Conservation (phyloP, 2,329 filamentous ascomycete genomes). For the Colletotrichum filicis region DNA sequence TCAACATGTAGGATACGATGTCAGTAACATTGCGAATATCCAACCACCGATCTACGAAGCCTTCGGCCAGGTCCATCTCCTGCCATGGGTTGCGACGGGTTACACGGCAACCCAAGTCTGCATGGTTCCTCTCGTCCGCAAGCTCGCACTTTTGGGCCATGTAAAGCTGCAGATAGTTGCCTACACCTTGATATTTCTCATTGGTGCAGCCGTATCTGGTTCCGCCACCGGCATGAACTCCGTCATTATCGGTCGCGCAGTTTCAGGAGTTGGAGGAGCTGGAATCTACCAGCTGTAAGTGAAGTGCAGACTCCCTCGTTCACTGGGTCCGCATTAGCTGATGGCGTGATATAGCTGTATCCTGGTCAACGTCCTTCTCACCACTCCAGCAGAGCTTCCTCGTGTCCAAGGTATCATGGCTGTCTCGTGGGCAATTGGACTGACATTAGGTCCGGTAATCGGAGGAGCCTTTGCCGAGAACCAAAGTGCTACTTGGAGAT, state of each 20-base stretch:
- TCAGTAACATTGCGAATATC: constrained; percentile 62
- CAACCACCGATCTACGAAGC: constrained; percentile 68
- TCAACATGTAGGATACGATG: constrained; percentile 48
- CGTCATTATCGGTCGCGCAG: constrained; percentile 45
- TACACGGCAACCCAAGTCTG: constrained; percentile 48
- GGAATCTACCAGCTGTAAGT: constrained; percentile 46
- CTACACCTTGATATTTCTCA: constrained; percentile 42
- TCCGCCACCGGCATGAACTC: constrained; percentile 41
- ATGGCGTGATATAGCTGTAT: neutral
- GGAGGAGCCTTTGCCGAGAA: constrained; percentile 48
- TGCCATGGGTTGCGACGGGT: constrained; percentile 52
- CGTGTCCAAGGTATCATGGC: constrained; percentile 41
- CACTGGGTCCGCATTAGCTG: neutral
- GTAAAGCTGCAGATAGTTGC: constrained; percentile 43
- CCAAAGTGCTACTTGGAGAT: constrained; percentile 52
- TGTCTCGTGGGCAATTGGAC: constrained; percentile 40
- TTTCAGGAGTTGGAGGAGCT: constrained; percentile 45
- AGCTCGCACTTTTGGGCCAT: constrained; percentile 46
- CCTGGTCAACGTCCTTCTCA: constrained; percentile 38
- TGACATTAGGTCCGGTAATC: constrained; percentile 38
- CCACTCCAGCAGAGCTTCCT: constrained; percentile 39
- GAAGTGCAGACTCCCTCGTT: neutral
- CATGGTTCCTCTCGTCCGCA: constrained; percentile 46
- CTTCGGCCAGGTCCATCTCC: constrained; percentile 49
- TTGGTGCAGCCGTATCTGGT: constrained; percentile 44